Base-by-base conservation (phyloP, 78 protist species). In the Chrysochromulina tobinii region DNA sequence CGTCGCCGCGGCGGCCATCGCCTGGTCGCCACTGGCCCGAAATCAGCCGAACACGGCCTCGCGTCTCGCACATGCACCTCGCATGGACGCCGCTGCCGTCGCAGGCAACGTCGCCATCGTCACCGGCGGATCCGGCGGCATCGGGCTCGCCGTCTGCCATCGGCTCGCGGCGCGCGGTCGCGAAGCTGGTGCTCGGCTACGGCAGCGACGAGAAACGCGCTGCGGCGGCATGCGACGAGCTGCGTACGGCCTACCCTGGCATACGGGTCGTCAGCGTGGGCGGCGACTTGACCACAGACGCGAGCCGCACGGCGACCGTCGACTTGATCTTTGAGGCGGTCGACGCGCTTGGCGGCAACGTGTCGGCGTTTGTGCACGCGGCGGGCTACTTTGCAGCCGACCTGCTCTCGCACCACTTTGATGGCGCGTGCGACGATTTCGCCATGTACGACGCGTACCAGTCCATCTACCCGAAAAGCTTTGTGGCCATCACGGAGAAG, bases 121-220 rank as follows among this genome's bases (percentile, higher is more conserved):
- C 59, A 75, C 83, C n/a, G 83, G 83, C 83, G 83, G 83, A 2
- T 18, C 83, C n/a, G 83, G 83, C 58, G 83, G 83, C 27, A 75
- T 75, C 83, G 83, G 83, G 58, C 21, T 75, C 21, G 83, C 83
- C 57, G 58, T 18, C 20, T 54, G 58, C 20, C 54, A 18, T 4
- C 12, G 3, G 57, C 83, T 75, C 57, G 83, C 83, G 17, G 83
- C 83, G 17, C 54, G 57, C 12, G 83, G 83, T n/a, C 38, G 4
- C 14, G 27, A 18, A 75, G 25, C n/a, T 75, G 25, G 83, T 75
- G 25, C 57, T 75, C 11, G 51, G 25, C 21, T 75, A 75, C 83
- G 83, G 83, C 54, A 14, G 4, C 58, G 57, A 75, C 23, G 83
- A 38, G 12, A 18, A 3, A 12, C 51, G 54, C 18, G 83, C 83